Evolutionary conservation across 495 filamentous ascomycete genomes (phyloP), one percentile per base, ranked within the genome.

Genomic region (Rostrohypoxylon terebratum): DNA sequence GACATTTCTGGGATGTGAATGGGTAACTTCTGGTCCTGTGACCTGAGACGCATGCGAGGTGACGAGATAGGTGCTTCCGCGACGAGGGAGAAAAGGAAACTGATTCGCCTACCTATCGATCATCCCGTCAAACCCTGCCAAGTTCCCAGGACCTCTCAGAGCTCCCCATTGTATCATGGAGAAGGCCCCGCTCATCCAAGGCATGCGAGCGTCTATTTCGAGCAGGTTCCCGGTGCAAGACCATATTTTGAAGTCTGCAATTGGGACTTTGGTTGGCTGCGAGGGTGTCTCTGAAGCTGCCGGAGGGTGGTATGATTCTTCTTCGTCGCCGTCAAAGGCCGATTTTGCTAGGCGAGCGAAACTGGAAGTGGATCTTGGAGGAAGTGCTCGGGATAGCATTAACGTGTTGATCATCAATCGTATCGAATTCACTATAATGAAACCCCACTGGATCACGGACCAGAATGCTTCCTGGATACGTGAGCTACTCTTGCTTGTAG

Each of bases 21-120:
- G 75, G 75, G 72, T 66, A 45, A 68, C 50, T n/a, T 59, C 16
- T 68, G 75, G 74, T 82, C 82, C 80, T 82, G 78, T 82, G 81
- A 83, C 77, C 71, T 66, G 28, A 62, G 18, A 21, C 33, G 69
- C 63, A 82, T 85, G 83, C 79, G 77, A 79, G 71, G 75, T 79
- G 77, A 82, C 78, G 69, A 70, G 54, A 57, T 63, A 65, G 25
- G 28, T 61, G 67, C 62, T 73, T 61, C 63, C 51, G 66, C 53
- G 63, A 57, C 47, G 36, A 28, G 42, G 18, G 51, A 63, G 54
- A 68, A 62, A 75, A 76, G 60, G 38, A 78, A 75, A 78, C 69
- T 75, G 58, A 73, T 67, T 70, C 61, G 63, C 94, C 90, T 89
- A 98, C 94, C 93, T 94, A 87, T 98, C 93, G 80, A 97, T 83